A percentile compares a stretch with the other conserved stretches of the same genome.
phyloP scores from a whole-genome alignment of 768 basidiomycete species.

The Amanita exitialis region DNA sequence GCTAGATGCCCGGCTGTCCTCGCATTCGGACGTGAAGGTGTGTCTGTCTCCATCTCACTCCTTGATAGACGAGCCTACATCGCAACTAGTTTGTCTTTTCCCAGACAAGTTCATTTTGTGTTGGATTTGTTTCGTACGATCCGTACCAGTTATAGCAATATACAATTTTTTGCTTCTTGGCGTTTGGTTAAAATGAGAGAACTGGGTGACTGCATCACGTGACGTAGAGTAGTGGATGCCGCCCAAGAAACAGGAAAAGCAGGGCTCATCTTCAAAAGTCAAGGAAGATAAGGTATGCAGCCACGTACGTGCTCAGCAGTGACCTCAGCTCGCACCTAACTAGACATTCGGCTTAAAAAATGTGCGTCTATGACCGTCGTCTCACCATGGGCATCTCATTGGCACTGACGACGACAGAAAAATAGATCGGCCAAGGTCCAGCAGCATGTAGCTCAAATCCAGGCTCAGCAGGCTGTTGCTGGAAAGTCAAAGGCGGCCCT shows the following conservation, averaged over 20 bases:
- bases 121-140: too few species aligned
- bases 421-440: slow-evolving; percentile 93
- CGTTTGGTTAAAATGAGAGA: too few species aligned
- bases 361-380: slow-evolving; percentile 30
- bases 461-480: slow-evolving; percentile 60
- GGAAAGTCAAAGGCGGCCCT: slow-evolving; percentile 77
- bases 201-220: too few species aligned
- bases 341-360: slow-evolving; percentile 90
- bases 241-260: slow-evolving; percentile 62
- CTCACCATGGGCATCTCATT: neutral
- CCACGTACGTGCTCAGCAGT: slow-evolving; percentile 16
- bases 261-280: slow-evolving; percentile 55
- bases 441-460: slow-evolving; percentile 69
- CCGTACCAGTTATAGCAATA: too few species aligned
- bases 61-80: too few species aligned
- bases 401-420: slow-evolving; percentile 43
- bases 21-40: too few species aligned
- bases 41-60: too few species aligned
- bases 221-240: slow-evolving; percentile 46
- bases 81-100: too few species aligned
- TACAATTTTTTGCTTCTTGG: too few species aligned
- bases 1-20: too few species aligned
- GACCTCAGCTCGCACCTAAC: slow-evolving; percentile 10
- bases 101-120: too few species aligned
- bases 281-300: slow-evolving; percentile 68